These are phyloP conservation scores for Lentinula lateritia DNA, from an alignment of 768 basidiomycete species.

Conservation along the genomic window DNA sequence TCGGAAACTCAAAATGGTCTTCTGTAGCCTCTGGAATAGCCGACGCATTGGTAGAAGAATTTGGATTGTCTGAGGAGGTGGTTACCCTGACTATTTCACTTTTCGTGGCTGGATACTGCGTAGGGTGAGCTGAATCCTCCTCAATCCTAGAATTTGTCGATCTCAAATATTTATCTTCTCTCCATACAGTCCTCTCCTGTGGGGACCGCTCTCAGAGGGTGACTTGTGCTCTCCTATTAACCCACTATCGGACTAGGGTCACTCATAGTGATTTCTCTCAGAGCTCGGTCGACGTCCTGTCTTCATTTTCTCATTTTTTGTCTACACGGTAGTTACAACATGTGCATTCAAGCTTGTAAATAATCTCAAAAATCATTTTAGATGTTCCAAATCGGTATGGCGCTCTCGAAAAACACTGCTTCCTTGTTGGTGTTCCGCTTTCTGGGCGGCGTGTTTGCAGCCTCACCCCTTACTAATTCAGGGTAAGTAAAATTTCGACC, in stretches of 20 bases:
- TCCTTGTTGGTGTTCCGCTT: slow-evolving; percentile 68
- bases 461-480: slow-evolving; percentile 63
- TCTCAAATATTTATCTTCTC: not conserved
- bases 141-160: not conserved
- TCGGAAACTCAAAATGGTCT: not conserved
- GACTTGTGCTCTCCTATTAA: not conserved
- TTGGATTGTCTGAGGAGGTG: slow-evolving; percentile 44
- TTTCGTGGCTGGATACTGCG: slow-evolving; percentile 64
- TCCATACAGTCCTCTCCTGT: slow-evolving; percentile 39
- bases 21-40: slow-evolving; percentile 41
- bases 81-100: slow-evolving; percentile 53
- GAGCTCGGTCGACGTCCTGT: slow-evolving; percentile 56
- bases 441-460: slow-evolving; percentile 64
- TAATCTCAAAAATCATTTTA: slow-evolving; percentile 13
- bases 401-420: slow-evolving; percentile 53
- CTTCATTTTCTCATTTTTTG: slow-evolving; percentile 49
- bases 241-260: no score
- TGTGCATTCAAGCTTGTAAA: not conserved
- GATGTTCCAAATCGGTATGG: slow-evolving; percentile 61
- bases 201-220: slow-evolving; percentile 48
- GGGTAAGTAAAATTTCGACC: slow-evolving; percentile 34
- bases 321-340: slow-evolving; percentile 41
- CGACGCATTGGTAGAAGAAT: slow-evolving; percentile 36
- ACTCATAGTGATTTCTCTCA: not conserved
- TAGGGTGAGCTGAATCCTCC: slow-evolving; percentile 31